Conservation (phyloP, 108 stramenopile genomes). For the Cyclotella baltica region DNA sequence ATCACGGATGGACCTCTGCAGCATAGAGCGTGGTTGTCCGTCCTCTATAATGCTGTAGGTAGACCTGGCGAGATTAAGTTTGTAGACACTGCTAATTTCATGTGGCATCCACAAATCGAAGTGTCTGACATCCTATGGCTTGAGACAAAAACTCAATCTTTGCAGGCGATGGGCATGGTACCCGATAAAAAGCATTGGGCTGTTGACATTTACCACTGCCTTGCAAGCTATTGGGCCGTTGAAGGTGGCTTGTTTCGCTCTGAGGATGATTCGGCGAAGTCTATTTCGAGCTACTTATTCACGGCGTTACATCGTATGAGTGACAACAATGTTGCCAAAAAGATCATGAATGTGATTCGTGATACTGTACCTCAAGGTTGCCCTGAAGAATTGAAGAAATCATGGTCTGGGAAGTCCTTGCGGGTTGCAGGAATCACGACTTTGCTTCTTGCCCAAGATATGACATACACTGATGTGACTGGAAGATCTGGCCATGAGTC, state of each 20-base stretch:
- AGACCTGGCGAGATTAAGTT: conserved; percentile 18
- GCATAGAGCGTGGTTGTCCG: background rate
- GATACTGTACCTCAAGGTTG: background rate
- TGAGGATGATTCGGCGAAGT: background rate
- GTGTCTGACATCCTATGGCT: conserved; percentile 10
- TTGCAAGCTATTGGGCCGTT: conserved; percentile 20
- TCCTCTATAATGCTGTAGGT: conserved; percentile 14
- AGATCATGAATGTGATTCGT: conserved; percentile 1
- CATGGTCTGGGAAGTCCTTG: background rate
- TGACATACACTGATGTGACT: conserved; percentile 4
- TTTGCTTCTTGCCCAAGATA: background rate
- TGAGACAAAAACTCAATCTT: background rate
- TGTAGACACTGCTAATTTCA: conserved; percentile 13
- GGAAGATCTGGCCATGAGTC: conserved; percentile 1
- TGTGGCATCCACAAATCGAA: conserved; percentile 18
- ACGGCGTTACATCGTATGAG: conserved; percentile 12
- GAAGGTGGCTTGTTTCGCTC: conserved; percentile 10
- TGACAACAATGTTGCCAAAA: conserved; percentile 11
- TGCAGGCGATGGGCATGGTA: too few species aligned
- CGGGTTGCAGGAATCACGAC: background rate
- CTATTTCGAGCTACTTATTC: background rate
- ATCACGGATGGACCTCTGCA: conserved; percentile 6
- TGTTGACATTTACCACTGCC: conserved; percentile 16
- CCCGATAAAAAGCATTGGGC: background rate
- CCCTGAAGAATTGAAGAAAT: conserved; percentile 3